A percentile compares a stretch with the other conserved stretches of the same genome.
Evolutionary conservation across 306 rosid species (phyloP).

Genomic region (Cucurbita ficifolia): DNA sequence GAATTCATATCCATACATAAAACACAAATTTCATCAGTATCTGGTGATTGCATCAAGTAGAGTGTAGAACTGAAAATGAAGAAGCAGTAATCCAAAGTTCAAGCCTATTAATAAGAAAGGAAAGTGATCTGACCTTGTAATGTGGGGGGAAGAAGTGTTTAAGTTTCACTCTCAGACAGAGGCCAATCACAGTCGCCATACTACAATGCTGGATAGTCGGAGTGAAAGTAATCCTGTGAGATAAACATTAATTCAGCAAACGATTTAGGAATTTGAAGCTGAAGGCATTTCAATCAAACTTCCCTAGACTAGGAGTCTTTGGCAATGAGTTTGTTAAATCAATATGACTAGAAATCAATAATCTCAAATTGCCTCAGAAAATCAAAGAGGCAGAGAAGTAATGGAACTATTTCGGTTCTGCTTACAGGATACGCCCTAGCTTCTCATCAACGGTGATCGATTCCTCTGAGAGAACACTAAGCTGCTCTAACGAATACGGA

Average conservation of each 20-base stretch:
- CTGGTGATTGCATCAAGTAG: background rate
- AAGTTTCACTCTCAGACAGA: slow-evolving; percentile 81
- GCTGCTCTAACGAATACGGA: slow-evolving; percentile 95
- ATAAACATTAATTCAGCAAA: background rate
- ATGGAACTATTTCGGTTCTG: background rate
- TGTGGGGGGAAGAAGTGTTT: slow-evolving; percentile 76
- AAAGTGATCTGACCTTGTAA: slow-evolving; percentile 49
- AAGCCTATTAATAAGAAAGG: background rate
- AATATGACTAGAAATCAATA: background rate
- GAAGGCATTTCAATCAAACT: background rate
- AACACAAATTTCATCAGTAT: background rate
- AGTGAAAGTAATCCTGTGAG: slow-evolving; percentile 78
- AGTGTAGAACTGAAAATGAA: slow-evolving; percentile 1
- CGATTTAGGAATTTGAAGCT: background rate
- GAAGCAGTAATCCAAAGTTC: background rate
- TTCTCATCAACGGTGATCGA: slow-evolving; percentile 85
- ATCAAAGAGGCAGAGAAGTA: background rate
- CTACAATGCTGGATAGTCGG: slow-evolving; percentile 96
- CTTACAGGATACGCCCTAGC: slow-evolving; percentile 70
- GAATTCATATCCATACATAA: too few species aligned
- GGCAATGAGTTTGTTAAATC: background rate
- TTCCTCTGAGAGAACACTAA: slow-evolving; percentile 88
- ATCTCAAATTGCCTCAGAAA: background rate
- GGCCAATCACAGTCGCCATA: slow-evolving; percentile 92
- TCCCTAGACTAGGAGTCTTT: background rate